Conservation (phyloP, 2,329 filamentous ascomycete species). For the Epichloe sylvatica region DNA sequence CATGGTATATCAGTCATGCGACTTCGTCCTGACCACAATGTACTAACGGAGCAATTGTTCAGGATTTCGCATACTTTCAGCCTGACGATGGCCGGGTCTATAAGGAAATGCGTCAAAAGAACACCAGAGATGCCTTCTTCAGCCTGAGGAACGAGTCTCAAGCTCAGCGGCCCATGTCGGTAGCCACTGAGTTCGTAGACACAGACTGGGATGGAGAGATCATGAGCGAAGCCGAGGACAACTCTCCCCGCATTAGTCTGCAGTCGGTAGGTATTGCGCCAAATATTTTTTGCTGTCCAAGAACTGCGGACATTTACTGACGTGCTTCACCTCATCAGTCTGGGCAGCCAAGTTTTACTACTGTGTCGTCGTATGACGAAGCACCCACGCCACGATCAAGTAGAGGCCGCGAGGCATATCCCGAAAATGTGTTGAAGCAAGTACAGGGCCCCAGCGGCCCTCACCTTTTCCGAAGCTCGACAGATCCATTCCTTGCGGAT, state of each 20-base stretch:
- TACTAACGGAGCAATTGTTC: neutral
- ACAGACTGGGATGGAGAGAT: constrained; percentile 55
- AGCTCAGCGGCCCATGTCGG: constrained; percentile 46
- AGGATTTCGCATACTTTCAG: constrained; percentile 25
- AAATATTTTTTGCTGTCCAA: neutral
- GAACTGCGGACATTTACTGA: constrained; percentile 4
- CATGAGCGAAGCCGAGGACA: constrained; percentile 43
- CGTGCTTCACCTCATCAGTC: constrained; percentile 31
- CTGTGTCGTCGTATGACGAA: constrained; percentile 77
- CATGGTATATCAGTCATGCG: constrained; percentile 2
- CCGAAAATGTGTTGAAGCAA: constrained; percentile 47
- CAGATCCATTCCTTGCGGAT: constrained; percentile 28
- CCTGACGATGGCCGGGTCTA: constrained; percentile 25
- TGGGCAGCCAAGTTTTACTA: constrained; percentile 65
- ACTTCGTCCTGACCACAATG: neutral
- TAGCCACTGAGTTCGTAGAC: constrained; percentile 65
- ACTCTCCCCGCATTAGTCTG: constrained; percentile 52
- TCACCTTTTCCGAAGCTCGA: constrained; percentile 74
- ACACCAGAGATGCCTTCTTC: constrained; percentile 46
- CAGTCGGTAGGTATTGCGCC: constrained; percentile 48
- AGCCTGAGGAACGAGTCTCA: constrained; percentile 36
- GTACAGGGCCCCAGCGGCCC: constrained; percentile 73
- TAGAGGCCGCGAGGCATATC: constrained; percentile 44
- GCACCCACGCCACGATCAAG: constrained; percentile 60
- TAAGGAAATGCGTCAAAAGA: constrained; percentile 39